Evolutionary conservation across 805 yeast species (phyloP).

Genomic region (Lachancea lanzarotensis): DNA sequence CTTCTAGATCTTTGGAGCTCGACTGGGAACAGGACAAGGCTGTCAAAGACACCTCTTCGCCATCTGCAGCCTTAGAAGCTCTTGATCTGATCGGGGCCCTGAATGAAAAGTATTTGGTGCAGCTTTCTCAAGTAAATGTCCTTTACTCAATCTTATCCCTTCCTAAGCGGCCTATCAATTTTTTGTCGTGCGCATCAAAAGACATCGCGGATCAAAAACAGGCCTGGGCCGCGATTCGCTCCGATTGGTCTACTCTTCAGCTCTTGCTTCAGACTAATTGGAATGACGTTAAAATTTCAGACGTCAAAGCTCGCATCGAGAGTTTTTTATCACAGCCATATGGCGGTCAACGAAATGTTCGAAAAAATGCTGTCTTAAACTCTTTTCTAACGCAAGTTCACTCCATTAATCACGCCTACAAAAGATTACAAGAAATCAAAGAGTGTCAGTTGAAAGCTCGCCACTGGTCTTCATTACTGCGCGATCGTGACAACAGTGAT

Average conservation of each 20-base stretch:
- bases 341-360: neutral
- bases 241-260: slow-evolving; percentile 8
- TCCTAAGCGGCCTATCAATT: neutral
- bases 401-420: neutral
- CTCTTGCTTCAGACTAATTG: slow-evolving; percentile 8
- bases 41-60: neutral
- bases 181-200: neutral
- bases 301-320: neutral
- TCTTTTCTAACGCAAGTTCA: neutral
- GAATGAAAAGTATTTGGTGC: neutral
- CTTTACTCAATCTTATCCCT: neutral
- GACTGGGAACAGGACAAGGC: neutral
- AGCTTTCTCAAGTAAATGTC: neutral
- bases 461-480: slow-evolving; percentile 56
- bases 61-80: neutral
- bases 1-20: slow-evolving; percentile 8
- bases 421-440: slow-evolving; percentile 39
- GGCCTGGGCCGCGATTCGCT: slow-evolving; percentile 9
- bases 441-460: slow-evolving; percentile 52
- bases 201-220: slow-evolving; percentile 10
- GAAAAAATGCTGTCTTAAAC: neutral
- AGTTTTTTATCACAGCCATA: neutral
- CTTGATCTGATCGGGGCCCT: neutral
- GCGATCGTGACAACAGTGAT: neutral
- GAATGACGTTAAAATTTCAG: slow-evolving; percentile 2